Evolutionary conservation across 352 stramenopile species (phyloP).

Genomic region (Globisporangium recalcitrans): DNA sequence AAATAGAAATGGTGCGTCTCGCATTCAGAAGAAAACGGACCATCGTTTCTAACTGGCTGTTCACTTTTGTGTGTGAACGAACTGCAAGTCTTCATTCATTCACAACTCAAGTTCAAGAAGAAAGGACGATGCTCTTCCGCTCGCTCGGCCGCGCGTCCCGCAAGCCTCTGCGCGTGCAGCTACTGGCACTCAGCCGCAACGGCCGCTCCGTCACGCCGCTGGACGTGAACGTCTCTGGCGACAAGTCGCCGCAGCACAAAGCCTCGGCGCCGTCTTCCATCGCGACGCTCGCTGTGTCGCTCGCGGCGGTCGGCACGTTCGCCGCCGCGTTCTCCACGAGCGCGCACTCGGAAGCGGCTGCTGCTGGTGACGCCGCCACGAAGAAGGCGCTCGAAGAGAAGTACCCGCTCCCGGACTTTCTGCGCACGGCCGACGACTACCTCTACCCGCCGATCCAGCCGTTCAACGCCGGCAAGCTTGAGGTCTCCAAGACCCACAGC

Average conservation of each 20-base stretch:
- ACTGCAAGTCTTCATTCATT: not conserved
- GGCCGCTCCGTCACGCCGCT: conserved; percentile 14
- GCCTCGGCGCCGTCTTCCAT: not conserved
- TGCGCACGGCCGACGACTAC: conserved; percentile 55
- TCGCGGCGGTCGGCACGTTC: conserved; percentile 4
- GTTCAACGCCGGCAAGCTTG: conserved; percentile 74
- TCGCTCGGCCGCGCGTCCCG: conserved; percentile 17
- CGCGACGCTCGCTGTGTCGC: conserved; percentile 8
- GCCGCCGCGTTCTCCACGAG: conserved; percentile 19
- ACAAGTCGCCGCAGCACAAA: conserved; percentile 9
- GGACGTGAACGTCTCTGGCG: conserved; percentile 2
- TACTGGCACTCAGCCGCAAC: conserved; percentile 13
- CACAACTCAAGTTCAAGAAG: conserved; percentile 14
- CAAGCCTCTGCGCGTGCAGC: conserved; percentile 21
- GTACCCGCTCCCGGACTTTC: conserved; percentile 27
- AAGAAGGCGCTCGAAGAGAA: conserved; percentile 10
- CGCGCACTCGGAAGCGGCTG: conserved; percentile 11
- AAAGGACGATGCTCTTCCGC: conserved; percentile 17
- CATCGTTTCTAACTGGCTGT: not conserved
- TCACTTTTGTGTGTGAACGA: not conserved
- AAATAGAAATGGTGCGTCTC: too few relatives aligned
- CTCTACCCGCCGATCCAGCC: conserved; percentile 82
- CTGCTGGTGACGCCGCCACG: not conserved
- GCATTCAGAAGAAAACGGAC: too few relatives aligned
- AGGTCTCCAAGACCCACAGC: conserved; percentile 79